These are phyloP conservation scores for Skeletonema tropicum DNA, from an alignment of 108 stramenopile genomes.

Conservation along the genomic window DNA sequence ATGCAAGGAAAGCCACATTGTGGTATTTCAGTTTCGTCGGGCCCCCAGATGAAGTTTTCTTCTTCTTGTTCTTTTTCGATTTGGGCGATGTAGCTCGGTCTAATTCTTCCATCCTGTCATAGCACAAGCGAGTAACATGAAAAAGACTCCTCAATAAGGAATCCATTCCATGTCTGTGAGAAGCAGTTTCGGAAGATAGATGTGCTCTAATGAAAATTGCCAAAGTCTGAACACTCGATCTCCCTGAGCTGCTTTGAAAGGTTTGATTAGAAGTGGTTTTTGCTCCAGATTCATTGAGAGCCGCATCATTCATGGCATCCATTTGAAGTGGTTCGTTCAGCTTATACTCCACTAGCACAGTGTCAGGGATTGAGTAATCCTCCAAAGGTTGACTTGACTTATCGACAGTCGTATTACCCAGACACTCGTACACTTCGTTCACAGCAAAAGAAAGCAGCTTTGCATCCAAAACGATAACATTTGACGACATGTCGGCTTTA, in stretches of 20 bases:
- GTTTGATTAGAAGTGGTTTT: neutral
- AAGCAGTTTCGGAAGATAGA: neutral
- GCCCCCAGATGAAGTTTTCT: neutral
- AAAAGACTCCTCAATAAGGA: slow-evolving; percentile 26
- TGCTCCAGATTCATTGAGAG: neutral
- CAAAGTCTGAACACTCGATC: slow-evolving; percentile 26
- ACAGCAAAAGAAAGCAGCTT: slow-evolving; percentile 46
- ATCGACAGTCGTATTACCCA: slow-evolving; percentile 5
- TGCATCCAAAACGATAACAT: slow-evolving; percentile 38
- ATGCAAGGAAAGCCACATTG: neutral
- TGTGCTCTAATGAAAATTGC: slow-evolving; percentile 43
- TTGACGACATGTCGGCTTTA: slow-evolving; percentile 5
- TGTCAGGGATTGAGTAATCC: slow-evolving; percentile 2
- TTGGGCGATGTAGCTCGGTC: neutral
- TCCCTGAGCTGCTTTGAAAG: neutral
- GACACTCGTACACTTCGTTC: slow-evolving; percentile 27
- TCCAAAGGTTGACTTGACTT: neutral
- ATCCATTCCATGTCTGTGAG: neutral
- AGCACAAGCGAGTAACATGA: slow-evolving; percentile 28
- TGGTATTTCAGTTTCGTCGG: neutral
- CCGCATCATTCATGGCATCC: neutral
- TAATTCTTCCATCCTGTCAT: slow-evolving; percentile 25
- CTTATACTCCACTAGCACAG: slow-evolving; percentile 18
- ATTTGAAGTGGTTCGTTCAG: slow-evolving; percentile 28
- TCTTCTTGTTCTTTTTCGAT: neutral